Percentiles rank a stretch among this genome's conserved stretches.
Conservation (phyloP, 148 eudicot species). For the Fagopyrum tataricum region DNA sequence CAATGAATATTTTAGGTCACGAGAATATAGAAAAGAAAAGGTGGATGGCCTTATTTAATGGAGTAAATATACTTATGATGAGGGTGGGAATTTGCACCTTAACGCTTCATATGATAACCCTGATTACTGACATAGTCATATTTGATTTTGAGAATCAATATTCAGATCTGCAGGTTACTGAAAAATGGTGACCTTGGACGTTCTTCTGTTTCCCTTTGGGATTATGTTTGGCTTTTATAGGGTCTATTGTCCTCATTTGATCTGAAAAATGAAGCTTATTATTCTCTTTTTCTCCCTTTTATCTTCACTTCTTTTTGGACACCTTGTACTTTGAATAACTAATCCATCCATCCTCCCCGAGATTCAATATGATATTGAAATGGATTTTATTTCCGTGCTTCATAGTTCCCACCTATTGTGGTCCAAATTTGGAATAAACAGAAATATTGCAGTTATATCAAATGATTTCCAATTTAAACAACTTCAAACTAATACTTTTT, state of each 20-base stretch:
- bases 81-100: neutral
- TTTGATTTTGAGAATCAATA: conserved; percentile 4
- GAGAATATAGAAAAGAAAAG: neutral
- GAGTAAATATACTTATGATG: neutral
- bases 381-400: too few species aligned
- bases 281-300: too few species aligned
- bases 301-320: too few species aligned
- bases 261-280: neutral
- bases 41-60: neutral
- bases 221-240: neutral
- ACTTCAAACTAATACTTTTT: conserved; percentile 13
- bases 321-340: too few species aligned
- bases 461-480: neutral
- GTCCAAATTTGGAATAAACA: neutral
- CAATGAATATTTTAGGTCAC: neutral
- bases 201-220: neutral
- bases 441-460: neutral
- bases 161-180: neutral
- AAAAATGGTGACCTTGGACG: neutral
- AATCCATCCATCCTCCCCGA: too few species aligned
- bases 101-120: neutral
- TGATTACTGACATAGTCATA: neutral
- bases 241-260: neutral
- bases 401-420: too few species aligned
- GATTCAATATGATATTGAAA: too few species aligned